Evolutionary conservation across 495 filamentous ascomycete genomes (phyloP).

Genomic region (Aspergillus incahuasiensis): DNA sequence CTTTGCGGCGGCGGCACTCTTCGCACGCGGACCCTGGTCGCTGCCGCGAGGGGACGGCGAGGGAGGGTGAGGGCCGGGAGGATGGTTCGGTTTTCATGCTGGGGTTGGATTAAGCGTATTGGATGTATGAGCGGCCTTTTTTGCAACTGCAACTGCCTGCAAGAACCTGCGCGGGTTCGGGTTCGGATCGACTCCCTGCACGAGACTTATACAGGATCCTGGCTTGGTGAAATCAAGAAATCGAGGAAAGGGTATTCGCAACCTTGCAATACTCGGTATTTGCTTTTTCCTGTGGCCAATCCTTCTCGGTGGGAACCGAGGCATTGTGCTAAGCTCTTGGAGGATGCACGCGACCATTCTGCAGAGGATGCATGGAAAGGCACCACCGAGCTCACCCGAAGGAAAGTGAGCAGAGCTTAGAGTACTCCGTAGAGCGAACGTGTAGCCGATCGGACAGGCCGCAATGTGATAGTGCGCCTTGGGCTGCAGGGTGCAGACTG

Average conservation of each 20-base stretch:
- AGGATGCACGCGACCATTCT: neutral
- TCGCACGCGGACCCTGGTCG: conserved; percentile 32
- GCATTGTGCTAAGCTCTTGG: neutral
- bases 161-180: conserved; percentile 2
- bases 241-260: neutral
- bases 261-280: neutral
- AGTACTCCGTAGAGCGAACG: neutral
- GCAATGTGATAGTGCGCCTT: conserved; percentile 1
- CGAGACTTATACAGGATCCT: neutral
- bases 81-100: conserved; percentile 9
- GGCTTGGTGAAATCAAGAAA: conserved; percentile 3
- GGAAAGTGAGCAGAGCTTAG: neutral
- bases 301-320: neutral
- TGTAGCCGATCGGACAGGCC: neutral
- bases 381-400: neutral
- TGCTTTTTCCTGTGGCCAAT: neutral
- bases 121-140: neutral
- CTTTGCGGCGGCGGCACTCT: conserved; percentile 40
- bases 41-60: conserved; percentile 13
- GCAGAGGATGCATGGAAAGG: neutral
- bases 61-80: conserved; percentile 2
- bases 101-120: neutral
- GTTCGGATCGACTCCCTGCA: too few species aligned
- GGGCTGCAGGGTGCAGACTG: neutral
- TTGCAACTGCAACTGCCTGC: neutral